Evolutionary conservation across 129 eudicot species (phyloP), one percentile per base, ranked within the genome.

Genomic region (Gnaphalium uliginosum): DNA sequence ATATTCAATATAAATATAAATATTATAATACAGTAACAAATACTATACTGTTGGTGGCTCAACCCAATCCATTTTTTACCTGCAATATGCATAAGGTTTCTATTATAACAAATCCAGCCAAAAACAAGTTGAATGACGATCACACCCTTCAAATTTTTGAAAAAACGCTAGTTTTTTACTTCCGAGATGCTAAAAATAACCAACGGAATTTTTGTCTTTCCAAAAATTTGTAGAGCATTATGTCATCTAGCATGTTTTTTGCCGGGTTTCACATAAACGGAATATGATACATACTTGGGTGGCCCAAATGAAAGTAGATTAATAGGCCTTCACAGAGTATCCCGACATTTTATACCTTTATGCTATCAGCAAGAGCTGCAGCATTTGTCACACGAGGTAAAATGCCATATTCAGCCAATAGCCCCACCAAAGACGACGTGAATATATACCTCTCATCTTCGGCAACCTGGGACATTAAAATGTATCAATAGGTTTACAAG

Each of bases 381-480:
- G 98, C 97, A 89, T 84, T 89, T 46, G 87, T 81, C 59, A 86
- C 89, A 59, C 79, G 92, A 72, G 98, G 98, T 84, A 79, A 89
- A 79, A 89, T 84, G 72, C 91, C 97, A 84, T 82, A 81, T 82
- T 90, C 97, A 25, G 87, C 93, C 82, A 94, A 84, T 86, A 94
- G 72, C 56, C 88, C 89, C 22, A 94, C 80, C 73, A 87, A 78
- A 4, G 97, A 87, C 84, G 98, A 88, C 89, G 83, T 80, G 41
- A 90, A 90, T 67, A 90, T 82, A 71, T 88, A 90, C 82, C 86
- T 87, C 83, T 90, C 97, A 78, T 89, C 98, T 73, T 94, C 98
- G 32, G 77, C 82, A 83, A 77, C 93, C 98, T 94, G 87, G 66
- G 50, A 74, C 71, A 82, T 51, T 30, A 33, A 22, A 33, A 41